Evolutionary conservation across 495 filamentous ascomycete species (phyloP).

Genomic region (Podospora didyma): DNA sequence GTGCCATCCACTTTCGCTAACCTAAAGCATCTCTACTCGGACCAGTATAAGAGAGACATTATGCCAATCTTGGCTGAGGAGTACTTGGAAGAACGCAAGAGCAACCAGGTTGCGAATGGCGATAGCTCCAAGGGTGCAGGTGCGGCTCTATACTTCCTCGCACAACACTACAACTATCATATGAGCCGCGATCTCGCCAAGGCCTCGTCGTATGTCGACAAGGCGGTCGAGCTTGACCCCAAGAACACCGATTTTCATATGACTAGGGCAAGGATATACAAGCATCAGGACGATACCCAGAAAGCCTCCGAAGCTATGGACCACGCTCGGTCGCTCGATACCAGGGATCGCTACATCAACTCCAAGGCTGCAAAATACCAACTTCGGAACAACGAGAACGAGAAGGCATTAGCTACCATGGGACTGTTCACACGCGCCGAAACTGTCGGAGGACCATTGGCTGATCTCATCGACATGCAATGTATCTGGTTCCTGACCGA

Average conservation of each 20-base stretch:
- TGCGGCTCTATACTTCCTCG: conserved; percentile 85
- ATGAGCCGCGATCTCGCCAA: conserved; percentile 78
- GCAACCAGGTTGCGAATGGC: conserved; percentile 46
- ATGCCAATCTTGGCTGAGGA: conserved; percentile 75
- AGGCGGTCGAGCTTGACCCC: conserved; percentile 70
- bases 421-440: conserved; percentile 89
- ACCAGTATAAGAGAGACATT: conserved; percentile 67
- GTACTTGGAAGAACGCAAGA: conserved; percentile 57
- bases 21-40: conserved; percentile 83
- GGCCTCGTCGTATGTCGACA: conserved; percentile 78
- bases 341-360: conserved; percentile 94
- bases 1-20: conserved; percentile 95
- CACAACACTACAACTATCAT: conserved; percentile 94
- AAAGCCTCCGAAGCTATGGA: conserved; percentile 89
- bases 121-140: conserved; percentile 64
- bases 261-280: conserved; percentile 93
- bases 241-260: conserved; percentile 87
- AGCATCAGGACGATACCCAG: conserved; percentile 76
- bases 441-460: conserved; percentile 78
- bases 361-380: conserved; percentile 97
- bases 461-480: conserved; percentile 96
- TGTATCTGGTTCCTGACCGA: conserved; percentile 97
- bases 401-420: conserved; percentile 81
- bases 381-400: conserved; percentile 85
- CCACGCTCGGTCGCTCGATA: conserved; percentile 75